Evolutionary conservation across 2,329 filamentous ascomycete species (phyloP), one percentile per base, ranked within the genome.

Genomic region (Lanzia echinophila): DNA sequence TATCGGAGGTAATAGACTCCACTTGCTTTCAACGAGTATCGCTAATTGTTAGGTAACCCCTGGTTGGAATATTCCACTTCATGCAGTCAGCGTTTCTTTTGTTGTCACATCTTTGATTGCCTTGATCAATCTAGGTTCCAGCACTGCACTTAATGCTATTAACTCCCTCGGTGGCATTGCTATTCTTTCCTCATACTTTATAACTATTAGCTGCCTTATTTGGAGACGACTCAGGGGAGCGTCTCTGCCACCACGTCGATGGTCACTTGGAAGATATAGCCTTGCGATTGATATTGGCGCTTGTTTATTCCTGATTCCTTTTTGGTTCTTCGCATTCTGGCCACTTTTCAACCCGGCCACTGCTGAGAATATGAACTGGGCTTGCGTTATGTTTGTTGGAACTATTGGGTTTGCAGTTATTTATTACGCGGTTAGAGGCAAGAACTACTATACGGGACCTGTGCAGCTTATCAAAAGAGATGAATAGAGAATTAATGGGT

Each of bases 111-210:
- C 41, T 2, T 15, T 56, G 11, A 47, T 60, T 24, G 41, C 56
- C 5, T 46, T 48, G 53, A 78, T 79, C 67, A 77, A 75, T 63
- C 72, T 79, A 55, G 77, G 74, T 31, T 77, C 72, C 6, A 63
- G 69, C 1, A 71, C 71, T 2, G 78, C 76, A 6, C 76, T 79
- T 62, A 76, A 79, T 59, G 75, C 74, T 50, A 72, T 79, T 52
- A 71, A 74, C 15, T 78, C 75, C 1, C 69, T 80, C 17, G 73
- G 73, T 36, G 69, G 76, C 43, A 72, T 69, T 32, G 71, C 73
- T 1, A 69, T 79, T 13, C 73, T 78, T 42, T 70, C 70, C n/a
- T 75, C 74, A 15, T 79, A 79, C 61, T 69, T 79, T 32, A 67
- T 78, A 38, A 73, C 73, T 17, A 69, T 74, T 46, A 54, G 65